Percentiles rank a stretch among this genome's conserved stretches.
Conservation (phyloP, 306 rosid species). For the Cucurbita pepo region DNA sequence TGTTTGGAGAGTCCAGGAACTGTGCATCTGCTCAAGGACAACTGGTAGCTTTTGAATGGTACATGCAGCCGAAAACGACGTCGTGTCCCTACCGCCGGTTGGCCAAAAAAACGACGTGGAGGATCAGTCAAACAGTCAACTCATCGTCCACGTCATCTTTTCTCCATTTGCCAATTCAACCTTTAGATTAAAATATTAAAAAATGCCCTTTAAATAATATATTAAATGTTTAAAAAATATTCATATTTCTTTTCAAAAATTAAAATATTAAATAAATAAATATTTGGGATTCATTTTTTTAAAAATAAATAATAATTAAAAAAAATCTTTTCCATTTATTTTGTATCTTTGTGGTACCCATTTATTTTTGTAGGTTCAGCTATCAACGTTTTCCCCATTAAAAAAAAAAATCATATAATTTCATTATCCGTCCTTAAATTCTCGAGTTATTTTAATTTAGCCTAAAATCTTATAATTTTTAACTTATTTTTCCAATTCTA, state of each 20-base stretch:
- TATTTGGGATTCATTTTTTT: background rate
- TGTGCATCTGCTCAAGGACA: background rate
- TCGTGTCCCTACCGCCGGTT: background rate
- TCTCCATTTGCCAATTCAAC: no score
- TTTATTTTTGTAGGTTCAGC: background rate
- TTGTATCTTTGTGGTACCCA: background rate
- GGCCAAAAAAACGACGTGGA: background rate
- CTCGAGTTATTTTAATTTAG: no score
- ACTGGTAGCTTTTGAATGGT: background rate
- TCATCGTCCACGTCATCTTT: background rate
- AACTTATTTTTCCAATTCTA: background rate
- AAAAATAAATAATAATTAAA: no score
- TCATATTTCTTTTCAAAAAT: no score
- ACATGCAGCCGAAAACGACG: background rate
- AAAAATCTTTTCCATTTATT: background rate
- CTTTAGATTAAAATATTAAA: no score
- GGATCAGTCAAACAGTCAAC: background rate
- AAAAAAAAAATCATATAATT: no score
- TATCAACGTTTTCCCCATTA: no score
- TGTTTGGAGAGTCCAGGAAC: background rate
- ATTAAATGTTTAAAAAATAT: no score
- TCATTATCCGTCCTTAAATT: no score
- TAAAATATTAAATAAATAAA: no score
- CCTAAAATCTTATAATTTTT: no score
- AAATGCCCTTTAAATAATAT: no score